Evolutionary conservation across 2,329 filamentous ascomycete species (phyloP), one percentile per base, ranked within the genome.

Genomic region (Pseudogymnoascus destructans): DNA sequence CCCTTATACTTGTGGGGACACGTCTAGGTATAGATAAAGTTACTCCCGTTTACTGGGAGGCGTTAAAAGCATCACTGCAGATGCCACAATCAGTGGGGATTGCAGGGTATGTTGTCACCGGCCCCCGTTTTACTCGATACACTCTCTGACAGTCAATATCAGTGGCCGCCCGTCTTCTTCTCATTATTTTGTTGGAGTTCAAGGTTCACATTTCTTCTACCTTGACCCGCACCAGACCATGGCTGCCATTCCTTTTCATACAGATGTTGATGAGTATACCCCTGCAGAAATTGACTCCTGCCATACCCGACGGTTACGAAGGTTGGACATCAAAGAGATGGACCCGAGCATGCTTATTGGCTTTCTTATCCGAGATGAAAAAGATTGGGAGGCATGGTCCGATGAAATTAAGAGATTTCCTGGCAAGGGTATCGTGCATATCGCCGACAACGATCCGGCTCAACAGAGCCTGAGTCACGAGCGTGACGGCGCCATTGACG

Each of bases 311-410:
- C 84, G 92, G 54, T 74, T 98, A 15, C 83, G 92, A 35, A 81
- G 87, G 59, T 77, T 98, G 27, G 85, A 93, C 64, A 79, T 98
- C 55, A 83, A 84, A 60, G 91, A 97, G 68, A 93, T 98, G 88
- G 93, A 98, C 66, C 93, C 93, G 0, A 96, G 90, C 67, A 98
- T 98, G 93, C 74, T 98, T 40, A 88, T 98, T 63, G 92, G 89
- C 3, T 97, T 97, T 67, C 73, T 98, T 33, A 90, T 98, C 61
- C 80, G 79, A 38, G 82, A 87, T 59, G 84, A 92, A 65, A 79
- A 84, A 42, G 93, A 98, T 64, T 97, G 92, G 86, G 73, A 79
- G 36, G 79, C 82, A 57, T 97, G 91, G 91, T 86, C 88, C 67
- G 76, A 80, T 60, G 79, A 82, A n/a, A 78, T 95, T 2, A 82